Evolutionary conservation across 148 eudicot species (phyloP), one percentile per base, ranked within the genome.

Genomic region (Chenopodium suecicum): DNA sequence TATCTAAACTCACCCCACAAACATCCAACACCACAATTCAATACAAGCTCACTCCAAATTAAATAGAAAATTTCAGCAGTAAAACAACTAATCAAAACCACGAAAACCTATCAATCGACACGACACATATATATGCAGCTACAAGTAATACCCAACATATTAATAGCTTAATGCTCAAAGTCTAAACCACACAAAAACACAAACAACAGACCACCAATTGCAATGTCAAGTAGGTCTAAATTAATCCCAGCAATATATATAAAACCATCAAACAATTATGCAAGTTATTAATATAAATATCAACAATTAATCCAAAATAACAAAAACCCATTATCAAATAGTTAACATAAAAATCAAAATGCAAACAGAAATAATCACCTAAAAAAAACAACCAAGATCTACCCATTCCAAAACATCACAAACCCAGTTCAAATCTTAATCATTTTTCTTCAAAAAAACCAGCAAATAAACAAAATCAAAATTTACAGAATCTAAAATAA

Each of bases 1-100:
- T 94, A 85, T 94, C 98, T 94, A 65, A 22, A 80, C 13, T 3
- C 52, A 75, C 74, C 71, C 67, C 47, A 34, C 76, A 75, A 75
- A 13, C 54, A 73, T 73, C 65, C 29, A 70, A 75, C 12, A 64
- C 70, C 7, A 4, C 56, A 27, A 19, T n/a, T 63, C 47, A 85
- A 32, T 17, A 73, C 13, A 67, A 47, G 47, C 71, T 34, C 5
- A 80, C 37, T 76, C 37, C 4, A 1, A 74, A 41, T 1, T 73
- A 14, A 14, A n/a, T 10, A n/a, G 1, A 25, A 9, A 7, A 77
- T 64, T 14, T 17, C 7, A 12, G 1, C 10, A 68, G 1, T 37
- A 7, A 78, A 20, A 8, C 67, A 65, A 12, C 58, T 20, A 20
- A 25, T 52, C 16, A 13, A 4, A 11, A 73, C 37, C 7, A 41